Conservation (phyloP, 2,329 filamentous ascomycete species). For the Pezicula carpinea region DNA sequence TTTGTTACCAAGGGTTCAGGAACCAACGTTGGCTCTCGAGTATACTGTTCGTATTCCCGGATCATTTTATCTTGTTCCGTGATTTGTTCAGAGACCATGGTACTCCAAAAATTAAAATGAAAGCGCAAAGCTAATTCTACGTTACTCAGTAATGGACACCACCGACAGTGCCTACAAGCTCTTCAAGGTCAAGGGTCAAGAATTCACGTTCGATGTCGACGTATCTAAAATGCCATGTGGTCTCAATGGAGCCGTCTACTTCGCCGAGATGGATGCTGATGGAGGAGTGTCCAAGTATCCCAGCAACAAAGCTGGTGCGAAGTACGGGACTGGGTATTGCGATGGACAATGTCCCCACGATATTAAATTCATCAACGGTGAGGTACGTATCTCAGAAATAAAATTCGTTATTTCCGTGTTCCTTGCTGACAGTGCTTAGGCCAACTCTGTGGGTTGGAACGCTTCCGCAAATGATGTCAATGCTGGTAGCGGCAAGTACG, state of each 20-base stretch:
- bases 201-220: conserved; percentile 72
- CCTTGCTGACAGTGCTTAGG: neutral
- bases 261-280: conserved; percentile 58
- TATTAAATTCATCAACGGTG: conserved; percentile 49
- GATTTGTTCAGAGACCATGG: too few relatives aligned
- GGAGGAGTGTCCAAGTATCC: conserved; percentile 51
- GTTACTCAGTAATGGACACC: conserved; percentile 43
- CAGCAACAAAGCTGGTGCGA: conserved; percentile 52
- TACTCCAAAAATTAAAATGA: too few relatives aligned
- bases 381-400: conserved; percentile 22
- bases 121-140: too few relatives aligned
- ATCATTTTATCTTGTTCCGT: too few relatives aligned
- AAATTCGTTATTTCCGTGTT: neutral
- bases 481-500: conserved; percentile 46
- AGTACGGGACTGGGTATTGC: conserved; percentile 61
- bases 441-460: conserved; percentile 1
- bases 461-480: conserved; percentile 45
- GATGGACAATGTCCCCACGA: conserved; percentile 53
- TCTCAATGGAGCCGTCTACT: conserved; percentile 68
- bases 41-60: conserved; percentile 39
- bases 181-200: conserved; percentile 60
- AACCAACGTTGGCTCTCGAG: conserved; percentile 49
- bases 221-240: conserved; percentile 65
- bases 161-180: conserved; percentile 58
- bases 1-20: conserved; percentile 47